Conservation (phyloP, 1,284 basidiomycete species). For the Macrocystidia cucumis region DNA sequence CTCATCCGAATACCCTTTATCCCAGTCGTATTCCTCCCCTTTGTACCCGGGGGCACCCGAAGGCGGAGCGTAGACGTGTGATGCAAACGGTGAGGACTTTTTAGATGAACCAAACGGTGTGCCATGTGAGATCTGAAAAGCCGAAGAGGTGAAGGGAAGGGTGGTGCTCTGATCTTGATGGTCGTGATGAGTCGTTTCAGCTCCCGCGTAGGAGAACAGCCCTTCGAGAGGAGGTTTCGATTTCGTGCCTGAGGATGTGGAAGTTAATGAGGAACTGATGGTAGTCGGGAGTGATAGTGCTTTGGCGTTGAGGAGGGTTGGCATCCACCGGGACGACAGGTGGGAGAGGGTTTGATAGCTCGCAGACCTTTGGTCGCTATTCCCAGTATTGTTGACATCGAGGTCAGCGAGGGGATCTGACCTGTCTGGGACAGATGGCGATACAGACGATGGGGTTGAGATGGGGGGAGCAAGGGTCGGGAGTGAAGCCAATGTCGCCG, state of each 20-base stretch:
- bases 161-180: slow-evolving; percentile 6
- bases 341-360: slow-evolving; percentile 24
- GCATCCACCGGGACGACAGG: slow-evolving; percentile 25
- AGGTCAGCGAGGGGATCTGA: slow-evolving; percentile 8
- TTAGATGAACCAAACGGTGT: slow-evolving; percentile 17
- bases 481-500: slow-evolving; percentile 14
- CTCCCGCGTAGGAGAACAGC: too few relatives aligned
- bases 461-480: slow-evolving; percentile 21
- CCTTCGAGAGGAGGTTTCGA: too few relatives aligned
- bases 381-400: too few relatives aligned
- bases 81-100: slow-evolving; percentile 44
- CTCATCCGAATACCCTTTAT: slow-evolving; percentile 40
- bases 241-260: too few relatives aligned
- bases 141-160: slow-evolving; percentile 10
- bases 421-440: background rate
- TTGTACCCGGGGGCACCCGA: slow-evolving; percentile 75
- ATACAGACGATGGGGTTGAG: slow-evolving; percentile 10
- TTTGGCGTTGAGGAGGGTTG: slow-evolving; percentile 14
- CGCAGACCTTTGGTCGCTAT: slow-evolving; percentile 15
- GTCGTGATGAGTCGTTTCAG: too few relatives aligned
- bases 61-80: slow-evolving; percentile 53
- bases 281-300: too few relatives aligned
- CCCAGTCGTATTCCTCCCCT: slow-evolving; percentile 50
- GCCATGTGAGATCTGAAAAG: slow-evolving; percentile 13
- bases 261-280: too few relatives aligned